Conservation (phyloP, 1,284 basidiomycete genomes). For the Coriolopsis trogii region DNA sequence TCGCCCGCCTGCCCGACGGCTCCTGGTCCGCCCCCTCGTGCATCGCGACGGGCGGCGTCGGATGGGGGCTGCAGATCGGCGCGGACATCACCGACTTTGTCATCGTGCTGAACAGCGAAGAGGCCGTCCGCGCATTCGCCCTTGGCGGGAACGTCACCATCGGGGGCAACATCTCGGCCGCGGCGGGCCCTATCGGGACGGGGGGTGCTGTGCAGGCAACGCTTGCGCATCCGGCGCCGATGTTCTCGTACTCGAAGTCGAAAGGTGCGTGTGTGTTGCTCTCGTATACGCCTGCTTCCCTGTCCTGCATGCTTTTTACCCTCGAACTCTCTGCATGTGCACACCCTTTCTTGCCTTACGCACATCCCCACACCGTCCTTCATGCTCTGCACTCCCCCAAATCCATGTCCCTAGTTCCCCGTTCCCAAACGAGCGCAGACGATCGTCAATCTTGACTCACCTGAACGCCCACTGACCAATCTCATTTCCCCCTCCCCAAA, state of each 20-base stretch:
- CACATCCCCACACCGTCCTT: too few relatives aligned
- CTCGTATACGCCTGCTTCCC: neutral
- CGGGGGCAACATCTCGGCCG: constrained; percentile 84
- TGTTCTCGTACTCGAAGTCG: constrained; percentile 97
- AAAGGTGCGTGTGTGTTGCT: constrained; percentile 62
- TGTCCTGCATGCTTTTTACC: neutral
- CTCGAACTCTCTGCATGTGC: too few relatives aligned
- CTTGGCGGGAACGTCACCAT: constrained; percentile 96
- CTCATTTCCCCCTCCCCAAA: constrained; percentile 1
- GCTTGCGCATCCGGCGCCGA: constrained; percentile 90
- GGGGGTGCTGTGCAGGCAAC: constrained; percentile 90
- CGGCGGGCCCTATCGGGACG: constrained; percentile 93
- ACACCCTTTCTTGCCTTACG: too few relatives aligned
- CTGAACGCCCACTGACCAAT: neutral
- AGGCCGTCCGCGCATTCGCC: constrained; percentile 94
- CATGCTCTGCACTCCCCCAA: too few relatives aligned
- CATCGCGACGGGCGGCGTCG: constrained; percentile 96
- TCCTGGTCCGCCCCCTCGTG: constrained; percentile 98
- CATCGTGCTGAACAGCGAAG: constrained; percentile 95
- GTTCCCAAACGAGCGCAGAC: too few relatives aligned
- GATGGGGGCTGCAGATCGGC: constrained; percentile 96
- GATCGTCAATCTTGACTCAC: too few relatives aligned
- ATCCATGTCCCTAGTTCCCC: too few relatives aligned
- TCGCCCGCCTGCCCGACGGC: constrained; percentile 93
- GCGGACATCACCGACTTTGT: constrained; percentile 89